Percentiles rank a stretch among this genome's conserved stretches.
Conservation (phyloP, 176 grass and related monocot genomes). For the Alopecurus myosuroides region DNA sequence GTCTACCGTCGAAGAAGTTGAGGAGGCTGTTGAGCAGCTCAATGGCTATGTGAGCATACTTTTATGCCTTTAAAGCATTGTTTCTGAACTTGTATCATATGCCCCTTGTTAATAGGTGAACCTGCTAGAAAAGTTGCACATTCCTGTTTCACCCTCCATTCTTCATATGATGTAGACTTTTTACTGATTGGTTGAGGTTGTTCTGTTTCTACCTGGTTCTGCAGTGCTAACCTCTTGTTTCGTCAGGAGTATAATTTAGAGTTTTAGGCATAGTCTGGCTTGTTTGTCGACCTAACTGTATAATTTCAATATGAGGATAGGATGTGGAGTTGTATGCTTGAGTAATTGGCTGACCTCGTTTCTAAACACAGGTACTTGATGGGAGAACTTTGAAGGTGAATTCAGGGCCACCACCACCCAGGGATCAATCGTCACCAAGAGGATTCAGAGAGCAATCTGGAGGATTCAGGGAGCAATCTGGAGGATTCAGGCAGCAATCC, state of each 20-base stretch:
- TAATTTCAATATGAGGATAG: neutral
- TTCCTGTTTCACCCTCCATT: neutral
- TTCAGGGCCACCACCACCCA: constrained; percentile 19
- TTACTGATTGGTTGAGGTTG: neutral
- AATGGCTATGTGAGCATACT: constrained; percentile 69
- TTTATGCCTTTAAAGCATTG: neutral
- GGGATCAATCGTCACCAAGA: constrained; percentile 42
- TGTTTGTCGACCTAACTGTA: neutral
- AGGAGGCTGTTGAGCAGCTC: constrained; percentile 66
- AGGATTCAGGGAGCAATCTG: neutral
- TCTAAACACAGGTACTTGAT: constrained; percentile 53
- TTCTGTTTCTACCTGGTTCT: neutral
- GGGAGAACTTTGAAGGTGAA: constrained; percentile 41
- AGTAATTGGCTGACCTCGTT: neutral
- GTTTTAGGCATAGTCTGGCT: neutral
- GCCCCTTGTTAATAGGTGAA: neutral
- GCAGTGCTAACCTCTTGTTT: neutral
- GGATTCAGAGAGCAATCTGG: constrained; percentile 4
- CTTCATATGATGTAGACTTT: neutral
- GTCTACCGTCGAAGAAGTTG: constrained; percentile 45
- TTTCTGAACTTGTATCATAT: neutral
- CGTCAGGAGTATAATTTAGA: neutral
- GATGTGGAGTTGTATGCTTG: neutral
- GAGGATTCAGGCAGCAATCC: neutral
- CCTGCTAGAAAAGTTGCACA: neutral